These are phyloP conservation scores for Taphrina flavorubra DNA, from an alignment of 1,139 yeast species.

Conservation along the genomic window DNA sequence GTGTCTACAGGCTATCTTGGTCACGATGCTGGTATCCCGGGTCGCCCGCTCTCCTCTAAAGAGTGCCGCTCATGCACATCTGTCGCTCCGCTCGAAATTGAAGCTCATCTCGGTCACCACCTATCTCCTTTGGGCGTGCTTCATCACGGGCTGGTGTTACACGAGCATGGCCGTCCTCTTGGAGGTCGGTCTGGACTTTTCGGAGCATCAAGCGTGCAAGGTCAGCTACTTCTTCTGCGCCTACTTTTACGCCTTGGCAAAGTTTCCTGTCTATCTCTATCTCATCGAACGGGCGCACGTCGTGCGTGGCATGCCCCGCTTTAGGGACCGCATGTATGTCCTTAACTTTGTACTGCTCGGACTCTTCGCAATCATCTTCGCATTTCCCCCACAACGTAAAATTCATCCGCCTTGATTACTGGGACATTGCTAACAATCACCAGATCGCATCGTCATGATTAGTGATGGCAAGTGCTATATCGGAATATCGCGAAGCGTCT, in stretches of 20 bases:
- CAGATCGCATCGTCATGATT: neutral
- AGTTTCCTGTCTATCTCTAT: conserved; percentile 1
- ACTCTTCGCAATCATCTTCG: neutral
- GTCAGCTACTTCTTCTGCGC: neutral
- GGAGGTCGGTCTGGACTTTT: conserved; percentile 5
- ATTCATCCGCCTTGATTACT: neutral
- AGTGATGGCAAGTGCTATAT: conserved; percentile 5
- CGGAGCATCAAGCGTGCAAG: neutral
- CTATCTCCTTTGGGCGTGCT: conserved; percentile 6
- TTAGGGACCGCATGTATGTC: neutral
- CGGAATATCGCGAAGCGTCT: neutral
- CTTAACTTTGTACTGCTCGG: neutral
- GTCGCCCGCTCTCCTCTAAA: neutral
- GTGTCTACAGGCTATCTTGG: neutral
- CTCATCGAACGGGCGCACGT: conserved; percentile 16
- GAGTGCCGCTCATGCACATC: neutral
- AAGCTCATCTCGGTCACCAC: neutral
- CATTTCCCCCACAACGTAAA: neutral
- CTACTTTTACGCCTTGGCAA: conserved; percentile 1
- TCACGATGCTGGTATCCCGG: neutral
- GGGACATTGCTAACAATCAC: neutral
- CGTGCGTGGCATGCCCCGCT: conserved; percentile 1
- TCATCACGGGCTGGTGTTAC: conserved; percentile 5
- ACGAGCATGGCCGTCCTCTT: neutral
- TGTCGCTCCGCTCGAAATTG: neutral